Percentiles rank a stretch among this genome's conserved stretches.
phyloP scores from a whole-genome alignment of 129 eudicot genomes.

The Rutidosis leptorrhynchoides region DNA sequence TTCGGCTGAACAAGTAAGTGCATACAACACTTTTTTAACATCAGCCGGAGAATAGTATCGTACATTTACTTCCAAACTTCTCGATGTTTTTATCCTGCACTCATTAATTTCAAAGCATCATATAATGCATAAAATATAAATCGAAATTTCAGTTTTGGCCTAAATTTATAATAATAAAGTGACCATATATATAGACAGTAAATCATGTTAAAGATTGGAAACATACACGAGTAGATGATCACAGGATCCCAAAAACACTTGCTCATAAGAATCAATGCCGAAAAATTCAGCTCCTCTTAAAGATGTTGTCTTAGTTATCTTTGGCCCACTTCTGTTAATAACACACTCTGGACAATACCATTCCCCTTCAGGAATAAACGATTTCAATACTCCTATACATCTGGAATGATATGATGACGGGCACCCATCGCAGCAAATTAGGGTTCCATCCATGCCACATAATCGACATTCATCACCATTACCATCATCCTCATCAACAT shows the following conservation, averaged over 20 bases:
- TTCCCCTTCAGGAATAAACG: conserved; percentile 66
- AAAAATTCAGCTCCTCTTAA: conserved; percentile 70
- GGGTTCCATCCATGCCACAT: conserved; percentile 96
- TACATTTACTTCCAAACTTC: conserved; percentile 37
- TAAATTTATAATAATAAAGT: not conserved
- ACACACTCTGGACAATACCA: conserved; percentile 98
- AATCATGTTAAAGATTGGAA: conserved; percentile 11
- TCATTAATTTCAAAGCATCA: conserved; percentile 11
- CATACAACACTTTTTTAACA: conserved; percentile 48
- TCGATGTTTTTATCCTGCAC: conserved; percentile 67
- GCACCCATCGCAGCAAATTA: conserved; percentile 97
- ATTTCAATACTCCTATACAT: conserved; percentile 78
- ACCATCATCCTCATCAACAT: conserved; percentile 65
- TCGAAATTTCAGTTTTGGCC: not conserved
- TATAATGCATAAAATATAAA: not conserved
- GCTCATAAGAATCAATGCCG: conserved; percentile 75
- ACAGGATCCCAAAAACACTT: conserved; percentile 80
- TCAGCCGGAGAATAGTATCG: conserved; percentile 64
- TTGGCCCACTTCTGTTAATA: conserved; percentile 49
- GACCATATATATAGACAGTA: not conserved
- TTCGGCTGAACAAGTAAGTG: conserved; percentile 49
- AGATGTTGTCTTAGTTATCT: conserved; percentile 51
- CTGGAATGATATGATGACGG: conserved; percentile 94
- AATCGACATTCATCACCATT: conserved; percentile 93
- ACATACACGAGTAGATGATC: conserved; percentile 91